A percentile compares a stretch with the other conserved stretches of the same genome.
Evolutionary conservation across 441 rosid species (phyloP).

Genomic region (Adansonia rubrostipa): DNA sequence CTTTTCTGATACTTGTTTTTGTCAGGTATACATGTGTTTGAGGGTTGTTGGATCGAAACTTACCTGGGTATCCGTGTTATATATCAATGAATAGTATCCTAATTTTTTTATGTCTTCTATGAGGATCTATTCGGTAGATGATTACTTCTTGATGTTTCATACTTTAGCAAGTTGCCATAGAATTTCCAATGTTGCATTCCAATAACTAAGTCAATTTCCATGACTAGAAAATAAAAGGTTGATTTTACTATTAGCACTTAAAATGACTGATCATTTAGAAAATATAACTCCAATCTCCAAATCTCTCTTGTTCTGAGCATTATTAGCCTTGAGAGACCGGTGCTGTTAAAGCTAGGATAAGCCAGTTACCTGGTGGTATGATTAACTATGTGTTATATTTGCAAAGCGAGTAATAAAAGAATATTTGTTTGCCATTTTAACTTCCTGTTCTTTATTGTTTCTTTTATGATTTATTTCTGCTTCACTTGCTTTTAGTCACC

Average conservation of each 20-base stretch:
- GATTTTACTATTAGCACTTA: constrained; percentile 2
- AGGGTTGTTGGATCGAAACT: constrained; percentile 74
- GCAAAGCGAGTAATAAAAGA: neutral
- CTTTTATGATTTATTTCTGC: neutral
- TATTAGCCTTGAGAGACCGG: neutral
- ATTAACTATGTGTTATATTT: neutral
- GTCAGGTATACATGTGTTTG: constrained; percentile 70
- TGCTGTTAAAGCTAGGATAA: neutral
- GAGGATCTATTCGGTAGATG: neutral
- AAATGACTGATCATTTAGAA: constrained; percentile 3
- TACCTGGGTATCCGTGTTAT: constrained; percentile 65
- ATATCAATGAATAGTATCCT: constrained; percentile 9
- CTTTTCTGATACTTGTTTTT: constrained; percentile 18
- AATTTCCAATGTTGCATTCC: neutral
- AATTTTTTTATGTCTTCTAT: neutral
- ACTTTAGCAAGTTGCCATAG: neutral
- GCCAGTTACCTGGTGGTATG: neutral
- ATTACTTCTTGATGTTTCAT: constrained; percentile 8
- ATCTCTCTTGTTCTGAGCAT: neutral
- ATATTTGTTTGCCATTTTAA: neutral
- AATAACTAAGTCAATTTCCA: neutral
- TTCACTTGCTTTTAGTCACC: neutral
- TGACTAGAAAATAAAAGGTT: neutral
- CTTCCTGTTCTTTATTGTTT: neutral
- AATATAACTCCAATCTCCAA: neutral